phyloP scores from a whole-genome alignment of 108 stramenopile genomes.

The Fistulifera solaris region DNA sequence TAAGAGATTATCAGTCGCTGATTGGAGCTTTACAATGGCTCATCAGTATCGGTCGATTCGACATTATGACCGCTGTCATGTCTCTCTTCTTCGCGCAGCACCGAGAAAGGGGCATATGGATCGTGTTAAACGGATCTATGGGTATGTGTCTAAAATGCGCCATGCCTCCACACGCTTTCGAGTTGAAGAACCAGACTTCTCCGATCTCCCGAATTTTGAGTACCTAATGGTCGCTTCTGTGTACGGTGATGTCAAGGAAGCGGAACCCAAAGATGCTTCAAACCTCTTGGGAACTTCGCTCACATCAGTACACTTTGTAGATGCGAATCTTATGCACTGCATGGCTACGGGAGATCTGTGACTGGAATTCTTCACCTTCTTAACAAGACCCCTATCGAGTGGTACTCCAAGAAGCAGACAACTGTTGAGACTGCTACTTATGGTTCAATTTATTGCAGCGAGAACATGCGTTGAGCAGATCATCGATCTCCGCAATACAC shows the following conservation, averaged over 20 bases:
- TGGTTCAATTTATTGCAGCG: conserved; percentile 17
- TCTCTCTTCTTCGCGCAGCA: conserved; percentile 10
- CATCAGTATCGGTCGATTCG: conserved; percentile 18
- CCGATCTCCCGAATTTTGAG: conserved; percentile 1
- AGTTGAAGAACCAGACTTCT: conserved; percentile 4
- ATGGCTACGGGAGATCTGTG: conserved; percentile 15
- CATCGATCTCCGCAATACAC: conserved; percentile 22
- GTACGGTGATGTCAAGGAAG: too few relatives aligned
- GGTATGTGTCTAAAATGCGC: conserved; percentile 15
- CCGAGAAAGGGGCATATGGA: conserved; percentile 18
- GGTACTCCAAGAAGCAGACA: conserved; percentile 17
- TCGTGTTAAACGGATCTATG: conserved; percentile 16
- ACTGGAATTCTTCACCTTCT: conserved; percentile 20
- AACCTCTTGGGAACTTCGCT: conserved; percentile 1
- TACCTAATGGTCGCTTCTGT: neutral
- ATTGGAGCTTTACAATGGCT: conserved; percentile 26
- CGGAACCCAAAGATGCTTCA: too few relatives aligned
- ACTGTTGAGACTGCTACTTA: conserved; percentile 29
- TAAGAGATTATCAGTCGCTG: conserved; percentile 8
- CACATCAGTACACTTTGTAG: conserved; percentile 8
- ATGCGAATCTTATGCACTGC: conserved; percentile 5
- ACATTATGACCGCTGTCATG: conserved; percentile 18
- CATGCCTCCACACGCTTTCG: conserved; percentile 2
- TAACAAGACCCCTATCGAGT: conserved; percentile 26
- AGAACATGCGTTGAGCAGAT: conserved; percentile 21